phyloP scores from a whole-genome alignment of 768 basidiomycete genomes.

The Tulasnella sp. region DNA sequence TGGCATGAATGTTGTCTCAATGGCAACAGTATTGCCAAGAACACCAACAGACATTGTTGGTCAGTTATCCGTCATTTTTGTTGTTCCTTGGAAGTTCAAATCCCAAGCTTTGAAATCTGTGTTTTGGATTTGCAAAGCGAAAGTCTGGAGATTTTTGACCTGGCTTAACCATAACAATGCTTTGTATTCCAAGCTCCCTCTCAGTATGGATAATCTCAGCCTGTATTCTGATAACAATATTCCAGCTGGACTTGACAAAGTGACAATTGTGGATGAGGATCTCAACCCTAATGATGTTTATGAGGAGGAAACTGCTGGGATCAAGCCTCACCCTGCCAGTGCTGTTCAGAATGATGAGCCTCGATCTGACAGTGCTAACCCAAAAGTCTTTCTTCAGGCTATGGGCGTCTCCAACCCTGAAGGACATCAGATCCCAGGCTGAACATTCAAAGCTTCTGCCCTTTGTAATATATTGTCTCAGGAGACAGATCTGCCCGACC shows the following conservation, averaged over 20 bases:
- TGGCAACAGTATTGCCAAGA: conserved; percentile 33
- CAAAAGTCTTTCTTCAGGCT: conserved; percentile 32
- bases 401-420: conserved; percentile 38
- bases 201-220: conserved; percentile 5
- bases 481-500: conserved; percentile 30
- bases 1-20: conserved; percentile 37
- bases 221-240: conserved; percentile 32
- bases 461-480: conserved; percentile 31
- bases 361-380: background rate
- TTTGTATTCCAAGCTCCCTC: conserved; percentile 33
- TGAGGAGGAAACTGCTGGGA: conserved; percentile 12
- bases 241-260: conserved; percentile 29
- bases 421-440: conserved; percentile 31
- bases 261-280: conserved; percentile 24
- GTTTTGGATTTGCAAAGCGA: conserved; percentile 32
- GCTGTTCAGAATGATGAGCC: background rate
- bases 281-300: background rate
- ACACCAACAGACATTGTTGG: conserved; percentile 34
- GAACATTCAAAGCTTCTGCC: conserved; percentile 33
- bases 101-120: conserved; percentile 26
- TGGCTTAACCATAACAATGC: conserved; percentile 42
- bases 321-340: background rate
- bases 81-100: conserved; percentile 33
- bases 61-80: conserved; percentile 35
- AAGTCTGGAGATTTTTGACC: conserved; percentile 33